These are phyloP conservation scores for Themeda triandra DNA, from an alignment of 176 grass and related monocot species.

Conservation along the genomic window DNA sequence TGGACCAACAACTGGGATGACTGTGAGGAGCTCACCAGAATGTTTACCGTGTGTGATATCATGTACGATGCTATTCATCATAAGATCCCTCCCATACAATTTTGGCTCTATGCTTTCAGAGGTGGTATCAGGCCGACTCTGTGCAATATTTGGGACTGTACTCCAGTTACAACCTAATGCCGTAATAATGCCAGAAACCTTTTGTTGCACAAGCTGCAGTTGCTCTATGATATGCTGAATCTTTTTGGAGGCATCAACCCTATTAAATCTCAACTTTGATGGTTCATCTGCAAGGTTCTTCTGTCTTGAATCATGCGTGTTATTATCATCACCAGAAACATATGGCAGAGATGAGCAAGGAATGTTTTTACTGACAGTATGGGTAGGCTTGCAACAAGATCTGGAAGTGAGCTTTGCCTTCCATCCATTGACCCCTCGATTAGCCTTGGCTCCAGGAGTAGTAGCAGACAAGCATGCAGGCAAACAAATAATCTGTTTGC, in stretches of 20 bases:
- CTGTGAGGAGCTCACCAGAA: neutral
- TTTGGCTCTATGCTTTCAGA: neutral
- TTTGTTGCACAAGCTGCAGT: neutral
- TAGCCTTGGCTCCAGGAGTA: neutral
- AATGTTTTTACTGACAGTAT: neutral
- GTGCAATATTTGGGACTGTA: neutral
- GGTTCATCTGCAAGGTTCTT: neutral
- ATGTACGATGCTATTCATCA: neutral
- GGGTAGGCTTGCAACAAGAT: neutral
- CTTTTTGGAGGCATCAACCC: neutral
- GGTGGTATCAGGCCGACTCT: neutral
- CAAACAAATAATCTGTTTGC: neutral
- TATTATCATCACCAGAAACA: neutral
- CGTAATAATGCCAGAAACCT: neutral
- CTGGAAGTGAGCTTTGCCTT: neutral
- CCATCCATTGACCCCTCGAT: too few species aligned
- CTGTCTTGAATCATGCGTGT: neutral
- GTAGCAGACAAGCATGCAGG: neutral
- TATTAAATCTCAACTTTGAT: neutral
- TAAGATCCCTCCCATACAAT: conserved; percentile 10
- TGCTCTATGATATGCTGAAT: neutral
- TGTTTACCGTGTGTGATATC: neutral
- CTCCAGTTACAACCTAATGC: neutral
- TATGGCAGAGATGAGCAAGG: neutral
- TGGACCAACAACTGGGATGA: conserved; percentile 24